Evolutionary conservation across 371 early-diverging fungal genomes (phyloP), one percentile per base, ranked within the genome.

Genomic region (Actinomortierella wolfii): DNA sequence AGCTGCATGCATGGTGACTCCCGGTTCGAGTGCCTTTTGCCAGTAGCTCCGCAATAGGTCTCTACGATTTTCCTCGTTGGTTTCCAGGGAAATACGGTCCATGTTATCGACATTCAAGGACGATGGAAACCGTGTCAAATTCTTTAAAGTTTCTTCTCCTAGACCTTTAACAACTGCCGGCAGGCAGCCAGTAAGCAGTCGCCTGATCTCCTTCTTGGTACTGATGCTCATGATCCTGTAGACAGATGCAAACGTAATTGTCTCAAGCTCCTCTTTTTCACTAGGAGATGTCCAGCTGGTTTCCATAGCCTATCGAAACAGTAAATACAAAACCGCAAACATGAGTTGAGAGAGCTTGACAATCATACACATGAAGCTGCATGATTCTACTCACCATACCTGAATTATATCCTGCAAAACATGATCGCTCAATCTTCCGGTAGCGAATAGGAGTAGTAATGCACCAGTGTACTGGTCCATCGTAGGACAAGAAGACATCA

Each of bases 221-320:
- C 75, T 63, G 26, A 67, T 53, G 39, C 75, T 74, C 40, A 74
- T 23, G 21, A 58, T 23, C 13, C 75, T 63, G 42, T 74, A 74
- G 21, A 74, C 42, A 2, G 34, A 56, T 2, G 67, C 64, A 0
- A 50, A 40, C 7, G 67, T 15, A 17, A 51, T 45, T 18, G 24
- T n/a, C 17, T 23, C 29, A 6, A 57, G 6, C 24, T n/a, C 21
- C 4, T 9, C 14, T 17, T 25, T 1, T 9, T 51, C 29, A 14
- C 8, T n/a, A 1, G 28, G 3, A 18, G 34, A 14, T 17, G 15
- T 15, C 1, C 28, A 34, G 24, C 26, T n/a, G 2, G 2, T 18
- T 26, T 15, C 28, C 14, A 28, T 51, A 15, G 29, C 51, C 25
- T 28, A 28, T 25, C 18, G 9, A 18, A 21, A 23, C 21, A 48